A percentile compares a stretch with the other conserved stretches of the same genome.
Evolutionary conservation across 345 rosid species (phyloP).

Genomic region (Arabidopsis arenosa): DNA sequence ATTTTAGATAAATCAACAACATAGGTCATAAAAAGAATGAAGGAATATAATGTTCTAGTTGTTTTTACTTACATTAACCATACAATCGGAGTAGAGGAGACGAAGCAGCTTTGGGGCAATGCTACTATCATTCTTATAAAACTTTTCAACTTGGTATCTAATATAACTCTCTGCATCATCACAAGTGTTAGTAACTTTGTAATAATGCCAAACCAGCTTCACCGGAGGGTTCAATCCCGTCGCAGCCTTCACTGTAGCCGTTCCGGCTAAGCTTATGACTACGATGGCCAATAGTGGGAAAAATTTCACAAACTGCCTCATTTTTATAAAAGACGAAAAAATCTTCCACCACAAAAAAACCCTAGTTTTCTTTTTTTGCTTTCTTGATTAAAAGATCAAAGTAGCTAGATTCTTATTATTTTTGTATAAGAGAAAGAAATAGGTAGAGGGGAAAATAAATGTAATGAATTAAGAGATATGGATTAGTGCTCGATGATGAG

Average conservation of each 20-base stretch:
- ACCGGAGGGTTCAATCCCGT: slow-evolving; percentile 48
- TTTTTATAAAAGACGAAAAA: slow-evolving; percentile 2
- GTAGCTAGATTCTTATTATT: slow-evolving; percentile 1
- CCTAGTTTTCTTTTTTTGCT: not conserved
- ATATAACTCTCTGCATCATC: slow-evolving; percentile 57
- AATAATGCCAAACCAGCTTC: slow-evolving; percentile 66
- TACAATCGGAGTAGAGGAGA: slow-evolving; percentile 74
- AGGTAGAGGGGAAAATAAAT: slow-evolving; percentile 9
- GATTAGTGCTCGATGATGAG: slow-evolving; percentile 9
- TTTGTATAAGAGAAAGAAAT: not conserved
- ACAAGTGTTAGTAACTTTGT: slow-evolving; percentile 54
- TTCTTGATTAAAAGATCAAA: slow-evolving; percentile 16
- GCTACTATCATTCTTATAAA: slow-evolving; percentile 51
- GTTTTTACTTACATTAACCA: slow-evolving; percentile 58
- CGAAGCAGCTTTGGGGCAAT: slow-evolving; percentile 68
- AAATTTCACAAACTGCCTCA: slow-evolving; percentile 17
- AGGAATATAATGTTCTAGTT: not conserved
- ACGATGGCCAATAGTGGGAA: slow-evolving; percentile 41
- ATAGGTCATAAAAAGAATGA: not conserved
- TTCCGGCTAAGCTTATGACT: slow-evolving; percentile 35
- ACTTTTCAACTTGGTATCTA: slow-evolving; percentile 52
- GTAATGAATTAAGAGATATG: slow-evolving; percentile 35
- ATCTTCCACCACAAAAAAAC: slow-evolving; percentile 41
- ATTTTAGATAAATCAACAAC: slow-evolving; percentile 10
- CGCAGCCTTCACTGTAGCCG: slow-evolving; percentile 49